These are phyloP conservation scores for Dendrocalamus latiflorus DNA, from an alignment of 202 grass and related monocot genomes.

Conservation along the genomic window DNA sequence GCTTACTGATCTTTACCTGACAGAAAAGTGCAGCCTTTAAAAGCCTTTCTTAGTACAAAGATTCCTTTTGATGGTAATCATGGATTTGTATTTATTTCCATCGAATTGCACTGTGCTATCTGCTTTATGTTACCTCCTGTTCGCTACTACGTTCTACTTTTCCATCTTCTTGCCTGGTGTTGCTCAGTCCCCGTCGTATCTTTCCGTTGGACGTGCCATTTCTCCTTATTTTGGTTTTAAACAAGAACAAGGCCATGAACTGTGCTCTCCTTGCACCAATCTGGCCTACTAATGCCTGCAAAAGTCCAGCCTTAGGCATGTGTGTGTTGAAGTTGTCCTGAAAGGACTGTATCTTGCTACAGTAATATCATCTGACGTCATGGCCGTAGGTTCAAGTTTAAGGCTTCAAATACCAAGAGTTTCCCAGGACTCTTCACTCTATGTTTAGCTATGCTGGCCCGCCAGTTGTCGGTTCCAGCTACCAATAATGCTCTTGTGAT, in stretches of 20 bases:
- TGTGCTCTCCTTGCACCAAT: slow-evolving; percentile 22
- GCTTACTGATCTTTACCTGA: slow-evolving; percentile 14
- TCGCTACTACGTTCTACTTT: slow-evolving; percentile 29
- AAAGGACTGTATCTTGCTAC: slow-evolving; percentile 42
- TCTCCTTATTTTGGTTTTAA: slow-evolving; percentile 16
- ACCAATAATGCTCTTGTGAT: neutral
- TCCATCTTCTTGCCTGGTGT: slow-evolving; percentile 24
- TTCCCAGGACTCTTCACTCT: neutral
- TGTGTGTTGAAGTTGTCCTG: slow-evolving; percentile 33
- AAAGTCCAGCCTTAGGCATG: slow-evolving; percentile 28
- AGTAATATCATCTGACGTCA: slow-evolving; percentile 9
- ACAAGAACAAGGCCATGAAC: slow-evolving; percentile 26
- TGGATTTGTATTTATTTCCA: slow-evolving; percentile 27
- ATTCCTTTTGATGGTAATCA: slow-evolving; percentile 57
- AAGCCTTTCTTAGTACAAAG: slow-evolving; percentile 30
- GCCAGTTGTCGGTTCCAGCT: neutral
- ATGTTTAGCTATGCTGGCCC: neutral
- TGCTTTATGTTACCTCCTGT: slow-evolving; percentile 28
- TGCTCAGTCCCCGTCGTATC: slow-evolving; percentile 32
- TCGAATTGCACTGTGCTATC: slow-evolving; percentile 3
- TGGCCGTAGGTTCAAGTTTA: slow-evolving; percentile 30
- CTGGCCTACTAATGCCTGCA: slow-evolving; percentile 43
- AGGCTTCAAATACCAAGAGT: slow-evolving; percentile 1
- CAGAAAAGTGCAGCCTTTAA: slow-evolving; percentile 25
- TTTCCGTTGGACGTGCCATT: slow-evolving; percentile 37